A percentile compares a stretch with the other conserved stretches of the same genome.
phyloP scores from a whole-genome alignment of 495 filamentous ascomycete species.

The Penicillium verhagenii region DNA sequence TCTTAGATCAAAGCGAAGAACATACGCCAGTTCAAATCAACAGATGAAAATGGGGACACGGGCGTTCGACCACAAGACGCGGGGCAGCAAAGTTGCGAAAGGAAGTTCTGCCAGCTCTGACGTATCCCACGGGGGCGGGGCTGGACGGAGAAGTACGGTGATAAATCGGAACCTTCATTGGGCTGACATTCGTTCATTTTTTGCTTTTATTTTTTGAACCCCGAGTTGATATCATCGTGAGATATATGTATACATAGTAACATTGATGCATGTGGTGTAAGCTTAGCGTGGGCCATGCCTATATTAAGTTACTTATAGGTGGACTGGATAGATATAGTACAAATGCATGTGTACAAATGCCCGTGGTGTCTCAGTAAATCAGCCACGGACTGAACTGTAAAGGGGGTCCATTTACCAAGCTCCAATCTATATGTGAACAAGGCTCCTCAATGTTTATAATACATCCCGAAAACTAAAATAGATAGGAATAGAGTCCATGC shows the following conservation, averaged over 20 bases:
- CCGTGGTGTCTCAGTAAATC: no score
- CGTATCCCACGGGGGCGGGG: constrained; percentile 26
- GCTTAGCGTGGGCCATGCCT: not conserved
- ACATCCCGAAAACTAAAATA: constrained; percentile 17
- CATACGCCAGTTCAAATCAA: constrained; percentile 11
- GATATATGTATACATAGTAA: not conserved
- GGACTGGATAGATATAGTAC: no score
- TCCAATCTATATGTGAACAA: constrained; percentile 22
- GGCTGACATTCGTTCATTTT: constrained; percentile 10
- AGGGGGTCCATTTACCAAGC: not conserved
- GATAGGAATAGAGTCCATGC: constrained; percentile 8
- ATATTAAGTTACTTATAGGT: not conserved
- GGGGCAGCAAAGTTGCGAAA: constrained; percentile 19
- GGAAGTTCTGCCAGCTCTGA: constrained; percentile 28
- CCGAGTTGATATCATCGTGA: not conserved
- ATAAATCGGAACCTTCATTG: constrained; percentile 26
- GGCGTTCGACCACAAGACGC: constrained; percentile 9
- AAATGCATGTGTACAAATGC: no score
- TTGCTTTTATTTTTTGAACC: constrained; percentile 16
- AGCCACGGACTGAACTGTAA: not conserved
- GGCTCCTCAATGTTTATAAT: constrained; percentile 17
- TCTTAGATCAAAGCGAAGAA: constrained; percentile 16
- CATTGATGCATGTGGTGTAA: not conserved
- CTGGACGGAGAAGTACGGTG: constrained; percentile 26
- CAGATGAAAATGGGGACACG: constrained; percentile 1